A percentile compares a stretch with the other conserved stretches of the same genome.
Evolutionary conservation across 805 yeast species (phyloP).

Genomic region (Yamadazyma kitorensis): DNA sequence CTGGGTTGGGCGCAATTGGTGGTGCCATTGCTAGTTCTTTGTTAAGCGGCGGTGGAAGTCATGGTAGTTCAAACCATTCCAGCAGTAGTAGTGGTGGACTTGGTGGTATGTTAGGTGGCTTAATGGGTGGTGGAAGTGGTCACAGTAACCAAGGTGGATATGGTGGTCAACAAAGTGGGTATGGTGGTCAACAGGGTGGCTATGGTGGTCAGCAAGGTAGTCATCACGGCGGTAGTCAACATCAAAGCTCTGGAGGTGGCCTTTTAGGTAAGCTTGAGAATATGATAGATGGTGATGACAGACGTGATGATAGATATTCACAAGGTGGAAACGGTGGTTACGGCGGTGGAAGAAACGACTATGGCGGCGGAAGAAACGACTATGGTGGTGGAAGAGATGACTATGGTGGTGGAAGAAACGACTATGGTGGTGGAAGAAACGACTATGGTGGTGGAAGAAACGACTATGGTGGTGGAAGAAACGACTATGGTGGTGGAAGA

Average conservation of each 20-base stretch:
- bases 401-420: constrained; percentile 2
- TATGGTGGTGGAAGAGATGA: constrained; percentile 6
- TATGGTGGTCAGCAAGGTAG: constrained; percentile 7
- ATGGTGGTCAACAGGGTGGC: constrained; percentile 14
- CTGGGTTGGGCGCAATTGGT: constrained; percentile 43
- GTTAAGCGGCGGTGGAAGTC: constrained; percentile 26
- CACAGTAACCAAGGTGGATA: constrained; percentile 8
- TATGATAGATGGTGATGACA: constrained; percentile 8
- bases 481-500: constrained; percentile 12
- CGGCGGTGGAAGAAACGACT: constrained; percentile 13
- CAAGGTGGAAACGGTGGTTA: constrained; percentile 19
- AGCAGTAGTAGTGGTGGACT: constrained; percentile 4
- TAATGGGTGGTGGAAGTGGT: constrained; percentile 19
- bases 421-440: constrained; percentile 13
- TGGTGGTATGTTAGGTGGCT: constrained; percentile 13
- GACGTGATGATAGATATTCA: no score
- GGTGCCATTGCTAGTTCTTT: constrained; percentile 59
- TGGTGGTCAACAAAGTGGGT: constrained; percentile 15
- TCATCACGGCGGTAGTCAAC: constrained; percentile 12
- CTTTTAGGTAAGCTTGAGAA: constrained; percentile 3
- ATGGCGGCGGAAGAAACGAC: constrained; percentile 2
- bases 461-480: constrained; percentile 9
- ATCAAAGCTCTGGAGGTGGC: constrained; percentile 11
- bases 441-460: constrained; percentile 11
- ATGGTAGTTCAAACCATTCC: constrained; percentile 9